Evolutionary conservation across 345 rosid species (phyloP), one percentile per base, ranked within the genome.

Genomic region (Physaria fendleri): DNA sequence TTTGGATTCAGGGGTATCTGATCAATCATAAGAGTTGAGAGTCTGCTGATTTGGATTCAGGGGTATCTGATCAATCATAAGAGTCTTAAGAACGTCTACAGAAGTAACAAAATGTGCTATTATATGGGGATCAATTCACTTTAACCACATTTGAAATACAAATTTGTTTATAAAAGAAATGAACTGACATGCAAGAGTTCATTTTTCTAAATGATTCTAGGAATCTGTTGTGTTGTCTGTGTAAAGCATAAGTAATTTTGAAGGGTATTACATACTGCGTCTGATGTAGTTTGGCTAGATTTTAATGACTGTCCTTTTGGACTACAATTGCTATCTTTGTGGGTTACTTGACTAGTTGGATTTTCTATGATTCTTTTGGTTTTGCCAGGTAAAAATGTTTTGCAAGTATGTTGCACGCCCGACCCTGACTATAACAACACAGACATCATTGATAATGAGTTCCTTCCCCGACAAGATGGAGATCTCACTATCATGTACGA

Each of bases 401-500:
- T 89, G 81, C 77, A 74, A 52, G 84, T 81, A 24, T 93, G 99
- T 57, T 93, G 99, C 73, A 73, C 50, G 55, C 79, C 52, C 55
- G 88, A 89, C 12, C 47, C 62, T 9, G 71, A 74, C 2, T 63
- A 35, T 56, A 72, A 60, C 33, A 83, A 82, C 33, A 74, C 78
- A 62, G 66, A 77, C 33, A 63, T 76, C 16, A 75, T 72, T 16
- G 84, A 74, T 2, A 85, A 79, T 0, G 71, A 67, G 61, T 85
- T 78, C 65, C 58, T 83, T 61, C 84, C 90, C 1, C 85, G 91
- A 37, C 78, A 78, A 66, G 75, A 62, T 37, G 97, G 99, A 7
- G 99, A 89, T 68, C 89, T 93, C 42, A 83, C 87, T 2, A 82
- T 93, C 38, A 85, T 85, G 91, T 93, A 93, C 28, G 97, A 93